phyloP scores from a whole-genome alignment of 2,329 filamentous ascomycete genomes.

The Chrysosporium queenslandicum region DNA sequence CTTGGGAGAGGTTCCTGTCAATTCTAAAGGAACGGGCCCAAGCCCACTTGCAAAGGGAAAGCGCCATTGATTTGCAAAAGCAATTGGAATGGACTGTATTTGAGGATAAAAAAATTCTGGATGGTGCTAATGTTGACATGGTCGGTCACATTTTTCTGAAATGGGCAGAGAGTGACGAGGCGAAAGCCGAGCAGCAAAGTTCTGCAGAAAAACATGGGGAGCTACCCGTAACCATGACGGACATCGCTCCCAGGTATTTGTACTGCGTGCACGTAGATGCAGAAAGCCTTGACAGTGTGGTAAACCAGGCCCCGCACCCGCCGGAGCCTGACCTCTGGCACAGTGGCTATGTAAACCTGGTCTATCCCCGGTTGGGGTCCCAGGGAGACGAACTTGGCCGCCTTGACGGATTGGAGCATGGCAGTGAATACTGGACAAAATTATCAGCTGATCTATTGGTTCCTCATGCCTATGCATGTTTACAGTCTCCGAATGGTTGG shows the following conservation, averaged over 20 bases:
- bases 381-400: neutral
- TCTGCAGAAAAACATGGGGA: neutral
- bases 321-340: neutral
- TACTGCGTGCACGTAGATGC: conserved; percentile 6
- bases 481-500: conserved; percentile 1
- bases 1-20: neutral
- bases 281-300: conserved; percentile 6
- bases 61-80: neutral
- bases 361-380: neutral
- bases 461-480: conserved; percentile 2
- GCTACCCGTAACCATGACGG: neutral
- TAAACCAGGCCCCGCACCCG: neutral
- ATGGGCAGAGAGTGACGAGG: conserved; percentile 1
- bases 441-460: conserved; percentile 1
- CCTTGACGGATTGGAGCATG: neutral
- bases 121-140: neutral
- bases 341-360: conserved; percentile 7
- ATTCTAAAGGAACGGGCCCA: neutral
- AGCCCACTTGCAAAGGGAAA: neutral
- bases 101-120: conserved; percentile 4
- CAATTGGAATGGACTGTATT: conserved; percentile 6
- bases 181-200: neutral
- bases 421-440: neutral
- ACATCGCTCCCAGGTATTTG: conserved; percentile 1
- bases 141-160: neutral